A percentile compares a stretch with the other conserved stretches of the same genome.
Evolutionary conservation across 768 basidiomycete species (phyloP).

Genomic region (Boletus bicolor): DNA sequence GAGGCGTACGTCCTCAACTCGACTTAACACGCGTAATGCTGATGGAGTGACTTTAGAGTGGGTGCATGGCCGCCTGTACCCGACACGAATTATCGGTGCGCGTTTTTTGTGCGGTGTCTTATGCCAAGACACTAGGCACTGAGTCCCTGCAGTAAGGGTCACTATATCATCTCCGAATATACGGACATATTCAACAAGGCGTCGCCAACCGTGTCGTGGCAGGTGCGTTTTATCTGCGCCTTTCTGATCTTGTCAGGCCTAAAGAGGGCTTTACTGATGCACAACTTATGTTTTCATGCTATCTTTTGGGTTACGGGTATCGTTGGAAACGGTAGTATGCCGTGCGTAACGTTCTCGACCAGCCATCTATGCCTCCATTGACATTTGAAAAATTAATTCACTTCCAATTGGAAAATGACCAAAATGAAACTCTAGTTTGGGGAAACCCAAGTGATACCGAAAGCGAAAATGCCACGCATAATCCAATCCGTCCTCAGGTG

Average conservation of each 20-base stretch:
- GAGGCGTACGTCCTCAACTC: slow-evolving; percentile 49
- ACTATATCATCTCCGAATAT: slow-evolving; percentile 71
- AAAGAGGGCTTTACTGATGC: slow-evolving; percentile 20
- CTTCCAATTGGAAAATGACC: neutral
- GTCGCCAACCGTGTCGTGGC: slow-evolving; percentile 66
- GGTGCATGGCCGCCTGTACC: slow-evolving; percentile 78
- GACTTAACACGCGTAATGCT: neutral
- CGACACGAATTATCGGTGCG: slow-evolving; percentile 72
- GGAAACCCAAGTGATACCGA: slow-evolving; percentile 67
- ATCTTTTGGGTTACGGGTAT: neutral
- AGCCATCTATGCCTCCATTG: neutral
- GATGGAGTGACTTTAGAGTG: slow-evolving; percentile 37
- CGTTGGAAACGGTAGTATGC: slow-evolving; percentile 47
- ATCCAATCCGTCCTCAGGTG: slow-evolving; percentile 74
- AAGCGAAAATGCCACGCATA: slow-evolving; percentile 65
- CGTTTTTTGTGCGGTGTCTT: neutral
- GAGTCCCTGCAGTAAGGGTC: slow-evolving; percentile 47
- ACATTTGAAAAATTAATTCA: slow-evolving; percentile 2
- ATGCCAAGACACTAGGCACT: slow-evolving; percentile 4
- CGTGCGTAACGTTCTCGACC: slow-evolving; percentile 39
- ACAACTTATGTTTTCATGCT: neutral
- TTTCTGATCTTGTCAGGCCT: slow-evolving; percentile 4
- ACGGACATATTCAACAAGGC: slow-evolving; percentile 63
- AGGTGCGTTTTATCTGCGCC: slow-evolving; percentile 45
- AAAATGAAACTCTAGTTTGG: slow-evolving; percentile 55